Percentiles rank a stretch among this genome's conserved stretches.
phyloP scores from a whole-genome alignment of 1,284 basidiomycete genomes.

The Lentinula novae-zelandiae region DNA sequence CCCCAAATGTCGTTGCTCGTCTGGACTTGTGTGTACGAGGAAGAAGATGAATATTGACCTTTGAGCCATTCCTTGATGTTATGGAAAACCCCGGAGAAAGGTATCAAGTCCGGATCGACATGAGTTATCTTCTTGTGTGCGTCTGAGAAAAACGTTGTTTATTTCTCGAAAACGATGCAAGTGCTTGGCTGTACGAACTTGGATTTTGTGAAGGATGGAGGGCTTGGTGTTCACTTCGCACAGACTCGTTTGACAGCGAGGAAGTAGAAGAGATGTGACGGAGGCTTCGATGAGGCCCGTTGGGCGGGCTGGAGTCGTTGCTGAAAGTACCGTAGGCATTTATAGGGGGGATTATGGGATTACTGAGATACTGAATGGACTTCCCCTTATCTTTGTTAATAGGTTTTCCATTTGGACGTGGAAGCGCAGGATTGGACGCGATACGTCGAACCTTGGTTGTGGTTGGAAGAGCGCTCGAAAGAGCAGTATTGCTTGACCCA shows the following conservation, averaged over 20 bases:
- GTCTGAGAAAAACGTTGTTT: neutral
- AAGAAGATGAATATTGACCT: neutral
- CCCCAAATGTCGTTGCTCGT: neutral
- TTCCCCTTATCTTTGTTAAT: neutral
- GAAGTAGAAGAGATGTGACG: constrained; percentile 23
- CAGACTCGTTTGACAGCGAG: constrained; percentile 21
- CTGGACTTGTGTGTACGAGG: neutral
- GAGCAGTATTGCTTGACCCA: constrained; percentile 16
- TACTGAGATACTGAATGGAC: constrained; percentile 15
- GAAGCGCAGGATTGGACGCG: constrained; percentile 7
- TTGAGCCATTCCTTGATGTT: constrained; percentile 1
- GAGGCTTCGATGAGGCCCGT: constrained; percentile 10
- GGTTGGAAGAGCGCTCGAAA: neutral
- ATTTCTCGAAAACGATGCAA: too few relatives aligned
- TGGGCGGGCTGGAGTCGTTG: constrained; percentile 10
- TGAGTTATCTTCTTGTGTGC: constrained; percentile 25
- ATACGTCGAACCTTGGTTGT: constrained; percentile 3
- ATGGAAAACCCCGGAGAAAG: constrained; percentile 32
- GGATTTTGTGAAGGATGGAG: constrained; percentile 24
- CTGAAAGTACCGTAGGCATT: constrained; percentile 47
- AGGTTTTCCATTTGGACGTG: neutral
- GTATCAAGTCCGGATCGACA: constrained; percentile 37
- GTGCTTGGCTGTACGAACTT: constrained; percentile 3
- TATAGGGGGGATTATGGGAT: constrained; percentile 39
- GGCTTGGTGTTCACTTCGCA: constrained; percentile 15